Evolutionary conservation across 192 early-diverging fungal species (phyloP), one percentile per base, ranked within the genome.

Genomic region (Coemansia sp.): DNA sequence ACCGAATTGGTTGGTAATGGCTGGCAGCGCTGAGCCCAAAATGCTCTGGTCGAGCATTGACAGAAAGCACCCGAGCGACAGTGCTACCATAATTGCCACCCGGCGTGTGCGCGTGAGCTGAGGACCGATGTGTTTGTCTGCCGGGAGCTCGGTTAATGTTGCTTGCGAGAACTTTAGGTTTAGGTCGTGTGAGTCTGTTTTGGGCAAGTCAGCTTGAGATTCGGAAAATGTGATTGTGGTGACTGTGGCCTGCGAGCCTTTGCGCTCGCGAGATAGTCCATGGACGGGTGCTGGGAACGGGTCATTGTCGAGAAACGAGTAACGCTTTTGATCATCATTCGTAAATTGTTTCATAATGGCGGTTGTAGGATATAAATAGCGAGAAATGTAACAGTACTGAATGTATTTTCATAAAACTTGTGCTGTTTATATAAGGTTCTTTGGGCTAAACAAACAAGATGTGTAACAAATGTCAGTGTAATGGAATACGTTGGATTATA

Each of bases 41-140:
- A 91, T 89, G 27, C 89, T 91, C 62, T 83, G 83, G 67, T 91
- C 90, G 26, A 91, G 69, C 22, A 80, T 78, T 3, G 84, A 75
- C 8, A 88, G 80, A 49, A 91, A 87, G 19, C 85, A 64, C 16
- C 79, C 72, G 19, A 87, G 52, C 10, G 67, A 64, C 16, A 74
- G 56, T n/a, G 72, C 23, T 4, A 58, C 43, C 39, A 69, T 53
- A 37, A 68, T 52, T 29, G 60, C 43, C 17, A 89, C 21, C 29
- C 68, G 48, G 4, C 71, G 59, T 7, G 49, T 27, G 2, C 70
- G 70, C 19, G 63, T 58, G 37, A 72, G 22, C 9, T 49, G 59
- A 19, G 48, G n/a, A 19, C 41, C 12, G 3, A 37, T n/a, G 29
- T 31, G 29, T 25, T 71, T 49, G 5, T 62, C 23, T 14, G 41